phyloP scores from a whole-genome alignment of 1,284 basidiomycete species.

The Fomitiporia mediterranea region DNA sequence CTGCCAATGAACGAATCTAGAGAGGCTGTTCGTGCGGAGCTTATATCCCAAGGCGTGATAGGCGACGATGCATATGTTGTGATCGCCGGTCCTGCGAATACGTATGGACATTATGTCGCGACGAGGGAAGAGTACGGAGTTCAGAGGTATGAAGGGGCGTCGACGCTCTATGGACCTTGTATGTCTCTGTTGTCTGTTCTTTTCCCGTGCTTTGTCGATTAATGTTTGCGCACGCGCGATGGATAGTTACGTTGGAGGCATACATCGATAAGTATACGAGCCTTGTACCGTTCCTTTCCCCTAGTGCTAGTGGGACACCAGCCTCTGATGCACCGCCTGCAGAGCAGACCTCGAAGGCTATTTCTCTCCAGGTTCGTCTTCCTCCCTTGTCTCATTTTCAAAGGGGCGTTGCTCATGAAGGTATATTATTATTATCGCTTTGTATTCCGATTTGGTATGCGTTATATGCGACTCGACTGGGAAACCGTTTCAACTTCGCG shows the following conservation, averaged over 20 bases:
- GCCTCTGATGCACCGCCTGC: slow-evolving; percentile 63
- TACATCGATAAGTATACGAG: slow-evolving; percentile 75
- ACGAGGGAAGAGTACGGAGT: slow-evolving; percentile 73
- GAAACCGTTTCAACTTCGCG: no score
- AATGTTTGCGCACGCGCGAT: background rate
- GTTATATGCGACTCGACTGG: background rate
- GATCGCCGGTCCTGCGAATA: slow-evolving; percentile 75
- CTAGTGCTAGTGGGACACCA: slow-evolving; percentile 40
- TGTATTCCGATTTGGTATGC: background rate
- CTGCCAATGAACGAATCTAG: slow-evolving; percentile 29
- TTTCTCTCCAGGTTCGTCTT: slow-evolving; percentile 57
- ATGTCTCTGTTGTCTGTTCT: slow-evolving; percentile 23
- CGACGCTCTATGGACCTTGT: slow-evolving; percentile 77
- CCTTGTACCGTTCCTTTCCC: slow-evolving; percentile 58
- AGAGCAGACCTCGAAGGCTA: slow-evolving; percentile 61
- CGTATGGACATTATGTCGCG: slow-evolving; percentile 72
- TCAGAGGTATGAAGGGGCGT: slow-evolving; percentile 80
- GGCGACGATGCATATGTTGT: slow-evolving; percentile 68
- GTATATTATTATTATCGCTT: no score
- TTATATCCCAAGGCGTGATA: slow-evolving; percentile 61
- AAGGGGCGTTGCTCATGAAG: no score
- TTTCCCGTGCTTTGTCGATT: background rate
- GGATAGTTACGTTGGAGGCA: slow-evolving; percentile 64
- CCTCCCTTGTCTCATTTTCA: background rate
- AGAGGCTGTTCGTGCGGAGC: slow-evolving; percentile 54